A percentile compares a stretch with the other conserved stretches of the same genome.
These are phyloP conservation scores for Phytophthora ramorum DNA, from an alignment of 352 stramenopile species.

Conservation along the genomic window DNA sequence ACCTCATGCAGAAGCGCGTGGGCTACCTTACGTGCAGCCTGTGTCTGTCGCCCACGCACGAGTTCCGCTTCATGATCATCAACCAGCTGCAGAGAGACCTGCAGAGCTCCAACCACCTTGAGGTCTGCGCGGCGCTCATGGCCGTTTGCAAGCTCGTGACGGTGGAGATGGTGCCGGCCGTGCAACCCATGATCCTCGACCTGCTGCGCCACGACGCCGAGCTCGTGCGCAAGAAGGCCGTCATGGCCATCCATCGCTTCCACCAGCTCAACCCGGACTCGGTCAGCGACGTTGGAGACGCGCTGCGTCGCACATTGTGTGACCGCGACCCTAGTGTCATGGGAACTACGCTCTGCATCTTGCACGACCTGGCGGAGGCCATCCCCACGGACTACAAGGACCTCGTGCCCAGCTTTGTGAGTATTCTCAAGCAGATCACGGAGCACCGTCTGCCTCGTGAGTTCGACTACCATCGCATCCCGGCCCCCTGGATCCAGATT, in stretches of 20 bases:
- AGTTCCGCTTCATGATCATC: constrained; percentile 99
- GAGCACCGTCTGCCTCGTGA: constrained; percentile 98
- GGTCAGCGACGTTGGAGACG: constrained; percentile 89
- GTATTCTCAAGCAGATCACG: constrained; percentile 99
- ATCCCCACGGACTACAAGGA: constrained; percentile 97
- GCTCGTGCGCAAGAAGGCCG: constrained; percentile 99
- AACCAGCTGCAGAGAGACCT: constrained; percentile 98
- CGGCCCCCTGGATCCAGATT: constrained; percentile 99
- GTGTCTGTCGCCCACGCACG: constrained; percentile 97
- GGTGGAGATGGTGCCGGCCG: constrained; percentile 98
- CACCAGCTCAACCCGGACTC: constrained; percentile 97
- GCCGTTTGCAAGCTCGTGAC: constrained; percentile 97
- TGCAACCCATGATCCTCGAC: constrained; percentile 95
- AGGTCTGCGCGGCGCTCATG: constrained; percentile 96
- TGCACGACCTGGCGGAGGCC: constrained; percentile 93
- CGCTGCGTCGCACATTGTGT: constrained; percentile 96
- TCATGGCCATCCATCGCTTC: constrained; percentile 98
- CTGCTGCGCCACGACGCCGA: constrained; percentile 96
- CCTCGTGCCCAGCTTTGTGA: constrained; percentile 98
- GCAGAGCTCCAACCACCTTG: constrained; percentile 91
- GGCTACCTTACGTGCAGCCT: constrained; percentile 96
- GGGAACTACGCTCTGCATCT: constrained; percentile 94
- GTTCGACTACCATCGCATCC: constrained; percentile 99
- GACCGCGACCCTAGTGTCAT: constrained; percentile 99
- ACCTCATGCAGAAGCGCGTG: constrained; percentile 98